Evolutionary conservation across 257 asterid species (phyloP), one percentile per base, ranked within the genome.

Genomic region (Nyctanthes arbortristis): DNA sequence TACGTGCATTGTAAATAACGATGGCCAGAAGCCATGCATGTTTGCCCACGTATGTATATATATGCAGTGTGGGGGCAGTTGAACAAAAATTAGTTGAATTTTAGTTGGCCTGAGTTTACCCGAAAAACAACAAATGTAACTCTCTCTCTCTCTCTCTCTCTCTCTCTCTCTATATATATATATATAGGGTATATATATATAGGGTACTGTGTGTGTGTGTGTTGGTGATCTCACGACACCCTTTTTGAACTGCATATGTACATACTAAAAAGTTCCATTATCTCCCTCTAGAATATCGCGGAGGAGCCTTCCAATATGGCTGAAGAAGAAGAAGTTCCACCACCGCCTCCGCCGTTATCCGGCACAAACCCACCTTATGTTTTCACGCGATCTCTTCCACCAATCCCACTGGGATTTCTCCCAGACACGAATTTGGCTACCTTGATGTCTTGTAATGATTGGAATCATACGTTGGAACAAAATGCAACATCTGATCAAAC

Each of bases 81-180:
- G 77, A 82, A 69, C 87, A 12, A 70, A 71, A 80, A 79, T 82
- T 82, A 82, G 84, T 70, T 82, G 84, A 74, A 78, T 70, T 77
- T 14, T 82, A 73, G 87, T 79, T 82, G 87, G 83, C 83, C 54
- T 1, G 63, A 63, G 69, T 61, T 71, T 71, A 71, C 56, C 54
- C 1, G 37, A 47, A 10, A 0, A 14, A 32, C 16, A 61, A 59
- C 34, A 43, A 9, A 27, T 10, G 25, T 57, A 39, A 60, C 52
- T 11, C 31, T 22, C 40, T 18, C n/a, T 39, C 24, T 6, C 72
- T 36, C 58, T 10, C 61, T 30, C 67, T 28, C 60, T 64, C 40
- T 35, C 40, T 35, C 40, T 35, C 40, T 35, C 40, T 35, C 40
- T 5, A 35, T 35, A 4, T n/a, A n/a, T n/a, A n/a, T n/a, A n/a